Evolutionary conservation across 202 grass and related monocot species (phyloP), one percentile per base, ranked within the genome.

Genomic region (Musa balbisiana): DNA sequence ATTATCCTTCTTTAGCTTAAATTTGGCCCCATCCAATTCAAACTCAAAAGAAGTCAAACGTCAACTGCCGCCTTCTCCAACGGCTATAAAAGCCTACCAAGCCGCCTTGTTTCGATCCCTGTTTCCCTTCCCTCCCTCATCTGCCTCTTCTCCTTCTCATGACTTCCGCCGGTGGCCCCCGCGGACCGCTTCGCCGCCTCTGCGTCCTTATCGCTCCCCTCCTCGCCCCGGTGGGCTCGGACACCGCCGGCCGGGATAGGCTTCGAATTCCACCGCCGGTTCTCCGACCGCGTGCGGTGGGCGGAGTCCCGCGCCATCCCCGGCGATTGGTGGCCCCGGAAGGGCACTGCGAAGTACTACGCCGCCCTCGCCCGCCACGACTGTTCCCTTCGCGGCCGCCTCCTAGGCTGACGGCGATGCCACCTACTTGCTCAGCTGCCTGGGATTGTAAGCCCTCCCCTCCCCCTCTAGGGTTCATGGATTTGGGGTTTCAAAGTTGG

Each of bases 241-340:
- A 27, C 27, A 67, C 25, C 2, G 33, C 19, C 17, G 63, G 33
- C 19, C 17, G 63, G 72, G 23, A 1, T 92, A 27, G 85, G 84
- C 1, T 80, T 98, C 72, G 83, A 98, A 17, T 69, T 94, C 72
- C 91, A 98, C 80, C 91, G 94, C 63, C 82, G 83, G 1, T 94
- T 82, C 21, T 98, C 94, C 25, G 59, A 83, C 56, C 80, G 81
- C 21, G 88, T 98, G 16, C 85, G 80, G 11, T 98, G 91, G 95
- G 82, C 87, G 9, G 87, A 88, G 82, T 80, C 74, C 1, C 85
- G 82, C 10, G 85, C 84, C 11, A 69, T 80, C 69, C 77, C 79
- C 52, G 84, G 70, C 13, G 76, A 59, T 24, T 76, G 55, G 75
- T 86, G 84, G 73, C 85, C 79, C 0, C 43, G 70, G 1, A n/a